These are phyloP conservation scores for Neostapfia colusana DNA, from an alignment of 176 grass and related monocot genomes.

Conservation along the genomic window DNA sequence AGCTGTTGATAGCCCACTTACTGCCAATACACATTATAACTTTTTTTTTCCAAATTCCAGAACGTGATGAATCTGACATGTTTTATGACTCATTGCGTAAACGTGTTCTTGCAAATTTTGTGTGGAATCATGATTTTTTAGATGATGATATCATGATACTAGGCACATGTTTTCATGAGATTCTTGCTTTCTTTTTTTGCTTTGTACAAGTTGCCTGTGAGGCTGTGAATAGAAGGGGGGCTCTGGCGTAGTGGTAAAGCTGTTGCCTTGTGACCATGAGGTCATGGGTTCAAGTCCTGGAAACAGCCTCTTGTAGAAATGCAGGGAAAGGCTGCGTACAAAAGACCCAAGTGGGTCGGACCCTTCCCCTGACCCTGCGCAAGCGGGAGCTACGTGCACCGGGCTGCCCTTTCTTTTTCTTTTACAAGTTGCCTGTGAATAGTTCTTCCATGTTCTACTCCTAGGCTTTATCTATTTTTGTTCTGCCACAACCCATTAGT, in stretches of 20 bases:
- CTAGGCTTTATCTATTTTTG: constrained; percentile 6
- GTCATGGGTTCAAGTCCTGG: too few relatives aligned
- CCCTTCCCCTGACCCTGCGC: too few relatives aligned
- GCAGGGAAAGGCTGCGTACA: too few relatives aligned
- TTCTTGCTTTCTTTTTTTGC: neutral
- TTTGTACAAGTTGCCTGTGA: neutral
- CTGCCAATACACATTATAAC: neutral
- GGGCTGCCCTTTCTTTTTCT: neutral
- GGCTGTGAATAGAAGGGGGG: neutral
- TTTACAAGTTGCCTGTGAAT: constrained; percentile 1
- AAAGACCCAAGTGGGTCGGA: too few relatives aligned
- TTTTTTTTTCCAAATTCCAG: neutral
- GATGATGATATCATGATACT: neutral
- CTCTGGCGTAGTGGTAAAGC: too few relatives aligned
- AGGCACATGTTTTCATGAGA: neutral
- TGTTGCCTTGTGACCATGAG: too few relatives aligned
- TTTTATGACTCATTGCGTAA: neutral
- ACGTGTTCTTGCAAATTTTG: neutral
- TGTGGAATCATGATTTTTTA: neutral
- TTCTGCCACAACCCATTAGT: neutral
- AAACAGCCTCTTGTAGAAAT: too few relatives aligned
- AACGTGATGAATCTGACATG: neutral
- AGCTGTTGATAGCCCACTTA: neutral
- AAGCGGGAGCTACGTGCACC: too few relatives aligned
- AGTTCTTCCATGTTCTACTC: neutral